Percentiles rank a stretch among this genome's conserved stretches.
Conservation (phyloP, 257 asterid genomes). For the Ocimum tenuiflorum region DNA sequence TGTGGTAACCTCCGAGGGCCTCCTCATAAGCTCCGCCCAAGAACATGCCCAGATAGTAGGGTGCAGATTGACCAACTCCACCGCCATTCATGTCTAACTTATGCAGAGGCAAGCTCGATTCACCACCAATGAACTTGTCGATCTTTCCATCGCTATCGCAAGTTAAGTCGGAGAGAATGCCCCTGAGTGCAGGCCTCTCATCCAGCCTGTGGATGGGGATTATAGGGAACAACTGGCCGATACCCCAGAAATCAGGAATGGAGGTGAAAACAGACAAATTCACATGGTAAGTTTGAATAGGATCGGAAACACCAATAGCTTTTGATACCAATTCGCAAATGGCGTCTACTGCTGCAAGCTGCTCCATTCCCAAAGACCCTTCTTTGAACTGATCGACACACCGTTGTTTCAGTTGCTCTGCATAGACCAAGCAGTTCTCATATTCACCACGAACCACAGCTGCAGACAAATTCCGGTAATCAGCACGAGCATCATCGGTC, state of each 20-base stretch:
- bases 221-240: slow-evolving; percentile 77
- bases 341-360: slow-evolving; percentile 75
- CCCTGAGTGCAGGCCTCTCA: slow-evolving; percentile 61
- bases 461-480: slow-evolving; percentile 50
- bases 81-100: slow-evolving; percentile 39
- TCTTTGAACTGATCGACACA: slow-evolving; percentile 87
- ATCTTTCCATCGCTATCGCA: slow-evolving; percentile 96
- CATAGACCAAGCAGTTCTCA: slow-evolving; percentile 49
- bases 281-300: slow-evolving; percentile 61
- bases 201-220: slow-evolving; percentile 80
- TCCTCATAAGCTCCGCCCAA: slow-evolving; percentile 96
- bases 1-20: slow-evolving; percentile 85
- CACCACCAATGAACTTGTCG: slow-evolving; percentile 87
- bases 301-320: slow-evolving; percentile 58
- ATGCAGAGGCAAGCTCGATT: slow-evolving; percentile 79
- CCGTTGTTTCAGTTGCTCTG: slow-evolving; percentile 78
- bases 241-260: slow-evolving; percentile 94
- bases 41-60: slow-evolving; percentile 81
- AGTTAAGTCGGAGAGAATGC: slow-evolving; percentile 71
- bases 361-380: slow-evolving; percentile 67
- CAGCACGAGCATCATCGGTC: slow-evolving; percentile 51
- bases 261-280: slow-evolving; percentile 86
- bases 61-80: slow-evolving; percentile 23
- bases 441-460: slow-evolving; percentile 65
- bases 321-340: slow-evolving; percentile 62